Evolutionary conservation across 495 filamentous ascomycete species (phyloP), one percentile per base, ranked within the genome.

Genomic region (Tuber magnatum): DNA sequence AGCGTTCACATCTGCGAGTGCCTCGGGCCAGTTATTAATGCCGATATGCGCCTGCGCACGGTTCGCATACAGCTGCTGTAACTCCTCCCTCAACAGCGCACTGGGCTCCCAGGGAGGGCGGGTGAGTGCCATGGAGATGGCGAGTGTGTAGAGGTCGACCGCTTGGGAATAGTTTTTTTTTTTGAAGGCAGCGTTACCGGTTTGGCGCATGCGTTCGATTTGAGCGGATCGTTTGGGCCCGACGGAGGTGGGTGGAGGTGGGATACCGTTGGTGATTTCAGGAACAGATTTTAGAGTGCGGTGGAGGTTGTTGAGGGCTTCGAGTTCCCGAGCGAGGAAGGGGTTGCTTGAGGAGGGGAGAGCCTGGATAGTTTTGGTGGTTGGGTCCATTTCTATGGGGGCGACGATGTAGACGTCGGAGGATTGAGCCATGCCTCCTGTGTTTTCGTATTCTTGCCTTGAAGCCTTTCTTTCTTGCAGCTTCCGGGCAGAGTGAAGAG

Each of bases 31-130:
- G 68, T 87, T 86, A 84, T 87, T 86, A 83, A 90, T 82, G 3
- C 87, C 90, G 90, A 97, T 96, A 80, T 94, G 87, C 76, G 93
- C 92, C 88, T 97, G 94, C 70, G 94, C 94, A 35, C 96, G 88
- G 83, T 97, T 97, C 71, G 89, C 88, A 83, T 92, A 97, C 78
- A 98, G 84, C 2, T 86, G 88, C 22, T 91, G 86, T 32, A 94
- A 84, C 84, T 99, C 95, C 77, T 98, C 95, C 41, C 93, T 85
- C 71, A 94, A 91, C 4, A 97, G 85, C 12, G 89, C 87, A 3
- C 88, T 85, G 0, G 94, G 94, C 82, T 99, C 96, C 95, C 95
- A 99, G 2, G 85, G 83, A 3, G 95, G 94, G 5, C 95, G 87
- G 2, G 86, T 87, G 24, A 93, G 83, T 3, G 92, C 95, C 94